Evolutionary conservation across 345 rosid species (phyloP), one percentile per base, ranked within the genome.

Genomic region (Eucalyptus erythrocorys): DNA sequence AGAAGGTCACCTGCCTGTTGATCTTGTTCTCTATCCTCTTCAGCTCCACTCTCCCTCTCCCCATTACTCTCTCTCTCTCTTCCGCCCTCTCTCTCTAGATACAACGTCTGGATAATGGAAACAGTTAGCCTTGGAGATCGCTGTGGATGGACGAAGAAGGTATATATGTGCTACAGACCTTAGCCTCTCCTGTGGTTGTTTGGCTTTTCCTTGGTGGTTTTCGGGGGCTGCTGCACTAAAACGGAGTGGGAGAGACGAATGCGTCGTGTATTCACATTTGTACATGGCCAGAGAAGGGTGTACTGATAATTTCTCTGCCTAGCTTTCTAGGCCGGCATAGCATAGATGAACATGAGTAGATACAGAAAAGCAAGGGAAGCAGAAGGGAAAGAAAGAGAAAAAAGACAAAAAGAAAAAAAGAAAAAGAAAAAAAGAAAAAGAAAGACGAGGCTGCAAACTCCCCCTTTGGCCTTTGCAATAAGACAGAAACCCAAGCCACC

Each of bases 11-110:
- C 85, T 96, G 97, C 90, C 98, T 90, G 91, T 96, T 96, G 90
- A 96, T 96, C 88, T 95, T 96, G 94, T 96, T 96, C 92, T 96
- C 99, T 90, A 96, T 96, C 92, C 95, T 95, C 96, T 95, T 95
- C 93, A 95, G 90, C 92, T 95, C 99, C 57, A 96, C 99, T 91
- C 94, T 95, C 89, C 99, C 99, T 94, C 99, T 94, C 59, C 99
- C 99, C 99, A 96, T 96, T 86, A 47, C 51, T 71, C 61, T 82
- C 45, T 86, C n/a, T 48, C 87, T 71, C 48, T 86, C 51, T 88
- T n/a, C n/a, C n/a, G n/a, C 27, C 71, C 64, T 91, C 66, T 59
- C 66, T 59, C 66, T 59, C 66, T 59, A 11, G 80, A 16, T 17
- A 68, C 11, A 34, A 11, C 34, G 80, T 68, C 10, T 34, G 80